Evolutionary conservation across 2,329 filamentous ascomycete genomes (phyloP), one percentile per base, ranked within the genome.

Genomic region (Aspergillus transmontanensis): DNA sequence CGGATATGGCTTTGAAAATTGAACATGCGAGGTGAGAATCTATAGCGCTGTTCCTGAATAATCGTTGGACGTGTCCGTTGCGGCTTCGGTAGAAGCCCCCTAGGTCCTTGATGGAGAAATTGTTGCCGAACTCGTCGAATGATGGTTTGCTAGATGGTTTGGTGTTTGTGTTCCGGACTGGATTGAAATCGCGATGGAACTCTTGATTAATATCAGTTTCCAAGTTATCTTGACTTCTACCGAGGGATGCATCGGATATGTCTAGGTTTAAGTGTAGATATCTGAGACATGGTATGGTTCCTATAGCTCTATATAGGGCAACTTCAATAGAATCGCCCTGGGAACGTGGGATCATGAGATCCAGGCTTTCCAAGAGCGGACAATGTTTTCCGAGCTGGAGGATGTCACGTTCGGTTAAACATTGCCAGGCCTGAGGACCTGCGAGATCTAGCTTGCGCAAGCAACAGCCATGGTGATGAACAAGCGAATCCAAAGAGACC

Each of bases 91-190:
- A 48, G 11, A 26, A 4, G 21, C 45, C 45, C 45, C 45, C 23
- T 2, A 51, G 4, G 19, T 51, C 23, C 9, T 11, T 19, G 10
- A 28, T 2, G 9, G 48, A 11, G 3, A 32, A 12, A 0, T n/a
- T 0, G 2, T 51, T 32, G 1, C 48, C 26, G 16, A 51, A 12
- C 3, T 51, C 6, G 9, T 51, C 26, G 7, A 51, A 19, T 0
- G 2, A 48, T 16, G 48, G 16, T 7, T 51, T 16, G 7, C 26
- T 51, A 11, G 48, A 26, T 0, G 48, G 26, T n/a, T 28, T 51
- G 16, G 0, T 10, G 28, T 4, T 7, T 19, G 7, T 12, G 9
- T n/a, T n/a, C 0, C 7, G 19, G 0, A 10, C 1, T 5, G 3
- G 26, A 1, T n/a, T 51, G 28, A 16, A 2, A 6, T n/a, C 19